Evolutionary conservation across 2,329 filamentous ascomycete genomes (phyloP).

Genomic region (Elsinoe ampelina): DNA sequence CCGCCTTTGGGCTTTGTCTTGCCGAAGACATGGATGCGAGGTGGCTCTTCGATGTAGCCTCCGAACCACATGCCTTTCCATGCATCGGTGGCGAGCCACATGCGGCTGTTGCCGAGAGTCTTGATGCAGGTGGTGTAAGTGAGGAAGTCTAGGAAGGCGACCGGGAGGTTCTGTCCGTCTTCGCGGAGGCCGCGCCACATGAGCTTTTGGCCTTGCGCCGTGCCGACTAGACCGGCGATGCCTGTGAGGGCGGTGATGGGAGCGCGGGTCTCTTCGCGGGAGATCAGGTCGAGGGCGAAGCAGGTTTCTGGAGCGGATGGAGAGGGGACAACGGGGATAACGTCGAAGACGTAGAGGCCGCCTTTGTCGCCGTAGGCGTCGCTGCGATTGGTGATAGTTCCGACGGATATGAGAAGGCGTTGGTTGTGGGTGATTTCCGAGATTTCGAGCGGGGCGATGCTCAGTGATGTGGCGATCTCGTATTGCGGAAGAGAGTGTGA

Average conservation of each 20-base stretch:
- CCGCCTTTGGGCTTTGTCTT: slow-evolving; percentile 74
- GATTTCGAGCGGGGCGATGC: slow-evolving; percentile 75
- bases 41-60: slow-evolving; percentile 93
- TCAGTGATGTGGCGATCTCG: slow-evolving; percentile 72
- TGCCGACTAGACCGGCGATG: slow-evolving; percentile 78
- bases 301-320: slow-evolving; percentile 78
- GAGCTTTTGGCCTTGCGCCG: slow-evolving; percentile 89
- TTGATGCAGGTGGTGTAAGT: slow-evolving; percentile 84
- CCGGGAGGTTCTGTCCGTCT: slow-evolving; percentile 81
- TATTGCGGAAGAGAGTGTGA: slow-evolving; percentile 61
- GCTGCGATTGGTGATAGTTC: slow-evolving; percentile 75
- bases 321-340: slow-evolving; percentile 85
- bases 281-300: slow-evolving; percentile 73
- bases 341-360: slow-evolving; percentile 79
- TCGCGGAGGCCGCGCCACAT: slow-evolving; percentile 96
- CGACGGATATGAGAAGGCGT: slow-evolving; percentile 71
- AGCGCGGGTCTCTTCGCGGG: slow-evolving; percentile 84
- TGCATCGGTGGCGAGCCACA: slow-evolving; percentile 81
- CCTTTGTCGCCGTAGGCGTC: slow-evolving; percentile 85
- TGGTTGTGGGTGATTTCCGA: slow-evolving; percentile 86
- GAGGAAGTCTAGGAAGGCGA: slow-evolving; percentile 97
- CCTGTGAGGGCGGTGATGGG: slow-evolving; percentile 79
- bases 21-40: slow-evolving; percentile 86
- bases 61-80: slow-evolving; percentile 94
- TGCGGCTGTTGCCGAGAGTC: slow-evolving; percentile 70